Base-by-base conservation (phyloP, 768 basidiomycete genomes). In the Termitomyces sp. region DNA sequence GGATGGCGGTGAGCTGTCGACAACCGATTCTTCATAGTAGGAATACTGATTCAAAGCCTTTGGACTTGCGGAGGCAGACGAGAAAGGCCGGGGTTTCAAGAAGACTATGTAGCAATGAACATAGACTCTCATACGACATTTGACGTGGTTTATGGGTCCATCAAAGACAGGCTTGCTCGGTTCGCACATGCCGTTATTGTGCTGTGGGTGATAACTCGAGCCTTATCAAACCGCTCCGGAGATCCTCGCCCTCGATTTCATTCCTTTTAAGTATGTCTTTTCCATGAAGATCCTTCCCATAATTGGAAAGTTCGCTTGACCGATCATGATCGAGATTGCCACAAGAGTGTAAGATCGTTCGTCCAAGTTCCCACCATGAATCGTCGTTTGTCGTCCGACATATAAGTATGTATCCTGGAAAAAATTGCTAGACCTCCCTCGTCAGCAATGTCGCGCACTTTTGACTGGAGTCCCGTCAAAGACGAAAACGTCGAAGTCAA, bases 401-500 rank as follows among this genome's bases (percentile, higher is more conserved):
- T 43, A 57, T 64, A 63, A 63, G 47, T 50, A 49, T 51, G 55
- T 45, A 23, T 35, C 47, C 30, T 47, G 28, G 16, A 25, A 37
- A 55, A 61, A 56, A 40, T 47, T 54, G 19, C 21, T 35, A 46
- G 46, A 42, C 59, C 19, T 53, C 43, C 54, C 54, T 49, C 43
- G 27, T 43, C 43, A 54, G 40, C 57, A 32, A 58, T 67, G 61
- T 63, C 65, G 49, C 64, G 59, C 56, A 62, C 67, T 52, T 61
- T 69, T 56, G 70, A 71, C n/a, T 73, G 73, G 72, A 57, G 59
- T 39, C 69, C 70, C 17, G 61, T 68, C n/a, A 63, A 64, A 34
- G 61, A 66, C 44, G 64, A 66, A 41, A 65, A 67, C 48, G 19
- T 42, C 16, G 51, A 52, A 21, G 40, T 42, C 19, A 30, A 23